phyloP scores from a whole-genome alignment of 2,329 filamentous ascomycete species.

The Lecanicillium sp. region DNA sequence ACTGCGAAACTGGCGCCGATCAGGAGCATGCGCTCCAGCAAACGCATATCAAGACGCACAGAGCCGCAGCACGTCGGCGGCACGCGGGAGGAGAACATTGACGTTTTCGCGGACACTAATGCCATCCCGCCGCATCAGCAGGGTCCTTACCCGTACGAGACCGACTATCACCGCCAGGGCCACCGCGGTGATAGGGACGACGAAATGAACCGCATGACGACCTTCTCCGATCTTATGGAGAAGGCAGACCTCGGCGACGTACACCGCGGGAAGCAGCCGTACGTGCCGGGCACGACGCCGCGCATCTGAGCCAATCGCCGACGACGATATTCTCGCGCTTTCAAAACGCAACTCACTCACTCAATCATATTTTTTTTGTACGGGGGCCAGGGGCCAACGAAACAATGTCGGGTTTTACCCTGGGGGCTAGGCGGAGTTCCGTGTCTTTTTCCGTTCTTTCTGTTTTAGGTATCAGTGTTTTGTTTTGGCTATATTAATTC shows the following conservation, averaged over 20 bases:
- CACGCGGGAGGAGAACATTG: not conserved
- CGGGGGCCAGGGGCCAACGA: too few relatives aligned
- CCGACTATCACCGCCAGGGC: not conserved
- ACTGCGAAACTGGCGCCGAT: slow-evolving; percentile 13
- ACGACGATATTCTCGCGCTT: not conserved
- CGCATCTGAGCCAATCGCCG: slow-evolving; percentile 21
- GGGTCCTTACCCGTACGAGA: not conserved
- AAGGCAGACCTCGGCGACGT: slow-evolving; percentile 38
- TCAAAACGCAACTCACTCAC: too few relatives aligned
- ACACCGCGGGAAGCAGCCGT: slow-evolving; percentile 35
- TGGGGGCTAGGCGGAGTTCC: too few relatives aligned
- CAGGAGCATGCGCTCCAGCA: slow-evolving; percentile 12
- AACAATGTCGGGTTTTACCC: too few relatives aligned
- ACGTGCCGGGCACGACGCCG: slow-evolving; percentile 34
- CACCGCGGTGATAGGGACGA: not conserved
- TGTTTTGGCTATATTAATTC: too few relatives aligned
- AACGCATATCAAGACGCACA: slow-evolving; percentile 9
- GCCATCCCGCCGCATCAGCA: not conserved
- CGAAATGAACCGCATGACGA: slow-evolving; percentile 30
- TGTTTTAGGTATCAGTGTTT: too few relatives aligned
- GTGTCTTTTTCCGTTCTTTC: too few relatives aligned
- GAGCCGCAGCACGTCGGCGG: not conserved
- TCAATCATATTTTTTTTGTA: too few relatives aligned
- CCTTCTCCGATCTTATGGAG: slow-evolving; percentile 50
- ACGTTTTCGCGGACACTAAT: slow-evolving; percentile 4